Evolutionary conservation across 768 basidiomycete species (phyloP), one percentile per base, ranked within the genome.

Genomic region (Gloeostereum incarnatum): DNA sequence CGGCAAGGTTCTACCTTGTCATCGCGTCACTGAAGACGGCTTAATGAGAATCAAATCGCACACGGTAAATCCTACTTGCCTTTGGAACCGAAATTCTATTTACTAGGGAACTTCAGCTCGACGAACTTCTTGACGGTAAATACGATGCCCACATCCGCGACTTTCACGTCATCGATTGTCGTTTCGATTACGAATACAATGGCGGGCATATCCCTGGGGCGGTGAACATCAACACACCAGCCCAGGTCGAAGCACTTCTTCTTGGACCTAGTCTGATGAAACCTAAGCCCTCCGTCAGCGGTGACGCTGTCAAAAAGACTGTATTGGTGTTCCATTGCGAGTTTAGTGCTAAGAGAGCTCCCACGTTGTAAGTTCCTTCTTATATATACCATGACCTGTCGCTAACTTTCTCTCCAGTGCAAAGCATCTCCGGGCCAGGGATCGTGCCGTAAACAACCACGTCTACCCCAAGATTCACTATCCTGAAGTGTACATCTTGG

Each of bases 281-380:
- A 56, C 83, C 85, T 7, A 65, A 58, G 40, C 75, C 83, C 4
- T 81, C 79, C 23, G 66, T 75, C 27, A 92, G 89, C 56, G 85
- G 88, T 16, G 84, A 92, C 47, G 39, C 57, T 0, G 62, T 64
- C 10, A 73, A 70, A 58, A 93, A 93, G 63, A 91, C 84, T 1
- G 64, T 98, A 22, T 61, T 98, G 29, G 72, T 99, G 32, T 98
- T 99, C 69, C 96, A 99, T 54, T 99, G 96, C 65, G 96, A 99
- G 61, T 97, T 97, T 54, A 92, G 88, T 46, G 82, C 75, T 13
- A 96, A 96, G 61, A 72, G 96, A 30, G 96, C 92, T 1, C 96
- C 96, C 1, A 94, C 94, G 6, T 90, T 94, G 93, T 93, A 56
- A 62, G 78, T 71, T 21, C n/a, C 37, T 13, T 40, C 31, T 31